These are phyloP conservation scores for Fusarium palustre DNA, from an alignment of 2,329 filamentous ascomycete species.

Conservation along the genomic window DNA sequence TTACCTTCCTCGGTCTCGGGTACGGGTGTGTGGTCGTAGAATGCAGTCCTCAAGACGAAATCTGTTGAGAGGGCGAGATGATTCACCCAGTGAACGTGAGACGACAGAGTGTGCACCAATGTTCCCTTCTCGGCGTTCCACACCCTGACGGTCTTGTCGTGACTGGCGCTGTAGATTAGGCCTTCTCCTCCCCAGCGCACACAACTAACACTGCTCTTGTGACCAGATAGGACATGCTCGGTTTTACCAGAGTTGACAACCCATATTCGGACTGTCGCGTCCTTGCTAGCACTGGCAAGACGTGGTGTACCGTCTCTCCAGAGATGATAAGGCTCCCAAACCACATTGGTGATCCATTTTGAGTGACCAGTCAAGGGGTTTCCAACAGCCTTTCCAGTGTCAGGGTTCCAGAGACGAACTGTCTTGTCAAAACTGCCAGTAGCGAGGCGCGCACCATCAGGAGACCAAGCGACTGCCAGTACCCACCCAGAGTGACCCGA, in stretches of 20 bases:
- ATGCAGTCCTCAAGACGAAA: conserved; percentile 86
- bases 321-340: conserved; percentile 94
- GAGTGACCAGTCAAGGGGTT: conserved; percentile 81
- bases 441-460: conserved; percentile 82
- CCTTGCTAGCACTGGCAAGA: conserved; percentile 89
- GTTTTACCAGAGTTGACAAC: conserved; percentile 80
- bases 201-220: conserved; percentile 89
- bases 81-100: conserved; percentile 96
- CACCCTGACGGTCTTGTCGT: conserved; percentile 92
- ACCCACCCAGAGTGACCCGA: conserved; percentile 92
- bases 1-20: conserved; percentile 78
- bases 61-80: conserved; percentile 94
- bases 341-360: conserved; percentile 88
- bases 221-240: conserved; percentile 86
- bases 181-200: conserved; percentile 96
- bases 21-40: conserved; percentile 81
- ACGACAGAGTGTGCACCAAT: conserved; percentile 79
- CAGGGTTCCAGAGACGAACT: conserved; percentile 89
- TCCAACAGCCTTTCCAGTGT: conserved; percentile 79
- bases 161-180: conserved; percentile 83
- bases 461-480: conserved; percentile 86
- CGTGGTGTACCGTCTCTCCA: conserved; percentile 80
- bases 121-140: conserved; percentile 87
- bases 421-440: conserved; percentile 95
- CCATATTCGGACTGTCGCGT: conserved; percentile 90